Percentiles rank a stretch among this genome's conserved stretches.
phyloP scores from a whole-genome alignment of 2,329 filamentous ascomycete genomes.

The Hymenoscyphus fructigenus region DNA sequence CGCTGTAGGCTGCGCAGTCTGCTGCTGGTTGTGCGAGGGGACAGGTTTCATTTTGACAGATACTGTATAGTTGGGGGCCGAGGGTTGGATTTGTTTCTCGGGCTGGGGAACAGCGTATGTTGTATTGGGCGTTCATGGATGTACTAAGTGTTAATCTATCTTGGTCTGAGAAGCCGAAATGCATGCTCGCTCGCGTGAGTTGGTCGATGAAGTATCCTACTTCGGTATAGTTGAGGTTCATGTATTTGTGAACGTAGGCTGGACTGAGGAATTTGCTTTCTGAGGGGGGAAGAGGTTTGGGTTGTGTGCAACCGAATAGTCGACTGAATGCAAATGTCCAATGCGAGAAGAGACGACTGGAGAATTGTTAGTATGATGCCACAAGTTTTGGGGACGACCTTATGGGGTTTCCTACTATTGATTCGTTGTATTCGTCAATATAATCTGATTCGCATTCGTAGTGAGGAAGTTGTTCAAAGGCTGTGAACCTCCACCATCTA shows the following conservation, averaged over 20 bases:
- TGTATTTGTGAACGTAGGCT: slow-evolving; percentile 39
- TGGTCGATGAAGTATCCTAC: slow-evolving; percentile 38
- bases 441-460: slow-evolving; percentile 24
- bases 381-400: background rate
- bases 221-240: slow-evolving; percentile 35
- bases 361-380: background rate
- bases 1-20: slow-evolving; percentile 32
- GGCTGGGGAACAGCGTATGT: slow-evolving; percentile 32
- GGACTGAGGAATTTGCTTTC: slow-evolving; percentile 23
- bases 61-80: slow-evolving; percentile 29
- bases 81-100: slow-evolving; percentile 11
- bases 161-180: slow-evolving; percentile 34
- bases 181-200: slow-evolving; percentile 28
- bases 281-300: slow-evolving; percentile 21
- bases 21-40: slow-evolving; percentile 31
- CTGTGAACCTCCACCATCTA: slow-evolving; percentile 34
- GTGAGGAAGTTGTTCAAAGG: slow-evolving; percentile 33
- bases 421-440: slow-evolving; percentile 31
- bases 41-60: slow-evolving; percentile 35
- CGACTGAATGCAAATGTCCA: slow-evolving; percentile 35
- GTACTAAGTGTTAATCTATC: slow-evolving; percentile 29
- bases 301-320: slow-evolving; percentile 32
- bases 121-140: slow-evolving; percentile 34
- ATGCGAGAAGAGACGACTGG: slow-evolving; percentile 35
- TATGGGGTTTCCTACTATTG: slow-evolving; percentile 29